phyloP scores from a whole-genome alignment of 768 basidiomycete species.

The Mycena pura region DNA sequence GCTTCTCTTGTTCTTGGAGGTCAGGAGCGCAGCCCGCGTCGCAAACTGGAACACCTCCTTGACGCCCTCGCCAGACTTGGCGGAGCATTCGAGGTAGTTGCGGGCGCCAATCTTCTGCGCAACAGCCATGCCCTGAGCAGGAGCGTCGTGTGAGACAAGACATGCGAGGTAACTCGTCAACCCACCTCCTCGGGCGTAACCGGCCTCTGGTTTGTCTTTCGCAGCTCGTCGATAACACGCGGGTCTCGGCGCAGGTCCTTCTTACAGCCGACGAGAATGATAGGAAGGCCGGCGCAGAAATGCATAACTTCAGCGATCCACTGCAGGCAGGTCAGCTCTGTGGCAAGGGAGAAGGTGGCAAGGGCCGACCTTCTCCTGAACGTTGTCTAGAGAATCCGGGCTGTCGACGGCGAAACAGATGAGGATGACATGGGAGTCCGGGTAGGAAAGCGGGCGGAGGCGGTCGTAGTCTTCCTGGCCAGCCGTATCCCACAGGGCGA shows the following conservation, averaged over 20 bases:
- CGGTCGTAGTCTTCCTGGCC: conserved; percentile 99
- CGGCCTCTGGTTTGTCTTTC: conserved; percentile 93
- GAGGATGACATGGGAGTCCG: conserved; percentile 99
- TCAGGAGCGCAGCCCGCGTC: conserved; percentile 88
- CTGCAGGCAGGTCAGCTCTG: conserved; percentile 46
- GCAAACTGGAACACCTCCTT: conserved; percentile 99
- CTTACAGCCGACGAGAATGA: conserved; percentile 99
- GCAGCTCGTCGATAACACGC: conserved; percentile 91
- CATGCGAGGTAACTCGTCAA: conserved; percentile 12
- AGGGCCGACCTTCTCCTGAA: conserved; percentile 94
- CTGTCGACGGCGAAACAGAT: conserved; percentile 99
- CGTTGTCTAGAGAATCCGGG: conserved; percentile 98
- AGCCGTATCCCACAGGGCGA: conserved; percentile 99
- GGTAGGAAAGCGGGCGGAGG: conserved; percentile 96
- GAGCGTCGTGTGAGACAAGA: neutral
- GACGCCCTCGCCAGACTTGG: conserved; percentile 95
- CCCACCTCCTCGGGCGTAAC: conserved; percentile 91
- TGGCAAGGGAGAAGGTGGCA: conserved; percentile 21
- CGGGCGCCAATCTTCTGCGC: conserved; percentile 96
- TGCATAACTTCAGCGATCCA: conserved; percentile 99
- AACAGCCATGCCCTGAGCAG: conserved; percentile 84
- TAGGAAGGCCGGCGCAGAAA: conserved; percentile 92
- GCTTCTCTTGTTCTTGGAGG: conserved; percentile 51
- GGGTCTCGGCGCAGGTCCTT: conserved; percentile 96
- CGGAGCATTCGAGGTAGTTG: conserved; percentile 97